phyloP scores from a whole-genome alignment of 306 rosid genomes.

The Malus sylvestris region DNA sequence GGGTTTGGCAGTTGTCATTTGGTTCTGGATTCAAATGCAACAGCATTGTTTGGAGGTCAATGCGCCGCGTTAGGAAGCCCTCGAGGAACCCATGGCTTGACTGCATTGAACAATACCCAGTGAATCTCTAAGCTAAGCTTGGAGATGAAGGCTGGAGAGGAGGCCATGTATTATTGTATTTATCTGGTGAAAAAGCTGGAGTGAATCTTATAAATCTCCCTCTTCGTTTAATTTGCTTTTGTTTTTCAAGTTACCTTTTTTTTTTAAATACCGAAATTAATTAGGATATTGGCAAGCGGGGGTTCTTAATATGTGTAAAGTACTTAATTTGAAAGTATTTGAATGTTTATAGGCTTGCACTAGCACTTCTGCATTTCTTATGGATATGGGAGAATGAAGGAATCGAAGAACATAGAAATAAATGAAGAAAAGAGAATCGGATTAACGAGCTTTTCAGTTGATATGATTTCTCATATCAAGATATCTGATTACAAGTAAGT shows the following conservation, averaged over 20 bases:
- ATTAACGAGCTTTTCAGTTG: too few species aligned
- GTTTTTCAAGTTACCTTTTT: neutral
- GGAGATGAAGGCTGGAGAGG: neutral
- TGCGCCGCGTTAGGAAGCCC: slow-evolving; percentile 56
- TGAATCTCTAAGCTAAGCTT: slow-evolving; percentile 1
- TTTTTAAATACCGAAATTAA: neutral
- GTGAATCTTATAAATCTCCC: neutral
- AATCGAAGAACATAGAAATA: too few species aligned
- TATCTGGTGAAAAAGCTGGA: neutral
- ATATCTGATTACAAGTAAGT: too few species aligned
- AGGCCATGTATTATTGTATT: neutral
- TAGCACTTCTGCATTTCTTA: neutral
- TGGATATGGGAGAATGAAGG: neutral
- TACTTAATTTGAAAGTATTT: neutral
- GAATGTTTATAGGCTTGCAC: neutral
- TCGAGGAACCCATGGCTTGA: slow-evolving; percentile 74
- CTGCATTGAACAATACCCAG: slow-evolving; percentile 60
- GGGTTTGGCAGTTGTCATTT: slow-evolving; percentile 88
- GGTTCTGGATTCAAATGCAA: slow-evolving; percentile 98
- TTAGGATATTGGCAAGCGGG: neutral
- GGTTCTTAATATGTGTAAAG: neutral
- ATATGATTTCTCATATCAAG: too few species aligned
- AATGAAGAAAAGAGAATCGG: too few species aligned
- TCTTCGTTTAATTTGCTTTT: neutral
- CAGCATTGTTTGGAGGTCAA: slow-evolving; percentile 73